Evolutionary conservation across 352 stramenopile genomes (phyloP).

Genomic region (Phytophthora agathidicida): DNA sequence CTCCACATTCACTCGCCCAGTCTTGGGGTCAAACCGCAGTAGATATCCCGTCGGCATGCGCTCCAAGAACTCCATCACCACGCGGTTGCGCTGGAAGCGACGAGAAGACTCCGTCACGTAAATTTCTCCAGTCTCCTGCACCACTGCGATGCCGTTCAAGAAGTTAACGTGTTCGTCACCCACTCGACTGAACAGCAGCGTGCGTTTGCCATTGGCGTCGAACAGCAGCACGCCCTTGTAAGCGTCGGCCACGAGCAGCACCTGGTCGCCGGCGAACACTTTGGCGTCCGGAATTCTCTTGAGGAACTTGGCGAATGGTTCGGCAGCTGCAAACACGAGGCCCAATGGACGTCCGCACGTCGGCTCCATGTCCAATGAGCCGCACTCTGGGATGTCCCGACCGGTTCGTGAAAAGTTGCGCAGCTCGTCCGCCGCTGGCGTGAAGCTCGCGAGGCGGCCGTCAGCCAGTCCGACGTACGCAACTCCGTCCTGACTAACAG

Average conservation of each 20-base stretch:
- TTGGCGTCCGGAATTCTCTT: conserved; percentile 47
- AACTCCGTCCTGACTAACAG: conserved; percentile 48
- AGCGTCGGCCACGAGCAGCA: conserved; percentile 66
- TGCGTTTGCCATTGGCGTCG: conserved; percentile 56
- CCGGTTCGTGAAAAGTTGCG: conserved; percentile 60
- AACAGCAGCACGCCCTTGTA: conserved; percentile 68
- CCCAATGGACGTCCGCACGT: conserved; percentile 60
- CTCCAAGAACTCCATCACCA: conserved; percentile 60
- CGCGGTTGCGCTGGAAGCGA: conserved; percentile 49
- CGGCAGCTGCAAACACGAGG: conserved; percentile 46
- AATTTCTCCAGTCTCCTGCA: conserved; percentile 45
- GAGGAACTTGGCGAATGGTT: conserved; percentile 47
- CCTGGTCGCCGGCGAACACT: conserved; percentile 50
- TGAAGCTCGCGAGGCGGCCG: conserved; percentile 59
- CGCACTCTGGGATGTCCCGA: conserved; percentile 35
- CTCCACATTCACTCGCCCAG: conserved; percentile 31
- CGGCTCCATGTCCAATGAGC: conserved; percentile 39
- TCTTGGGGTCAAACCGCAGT: conserved; percentile 51
- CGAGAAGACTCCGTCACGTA: conserved; percentile 65
- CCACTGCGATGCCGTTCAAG: conserved; percentile 56
- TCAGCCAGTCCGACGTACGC: conserved; percentile 58
- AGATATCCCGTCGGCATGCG: conserved; percentile 49
- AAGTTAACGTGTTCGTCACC: conserved; percentile 45
- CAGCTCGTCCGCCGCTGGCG: conserved; percentile 30
- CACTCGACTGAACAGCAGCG: conserved; percentile 57